Conservation (phyloP, 441 rosid genomes). For the Rhodomyrtus psidioides region DNA sequence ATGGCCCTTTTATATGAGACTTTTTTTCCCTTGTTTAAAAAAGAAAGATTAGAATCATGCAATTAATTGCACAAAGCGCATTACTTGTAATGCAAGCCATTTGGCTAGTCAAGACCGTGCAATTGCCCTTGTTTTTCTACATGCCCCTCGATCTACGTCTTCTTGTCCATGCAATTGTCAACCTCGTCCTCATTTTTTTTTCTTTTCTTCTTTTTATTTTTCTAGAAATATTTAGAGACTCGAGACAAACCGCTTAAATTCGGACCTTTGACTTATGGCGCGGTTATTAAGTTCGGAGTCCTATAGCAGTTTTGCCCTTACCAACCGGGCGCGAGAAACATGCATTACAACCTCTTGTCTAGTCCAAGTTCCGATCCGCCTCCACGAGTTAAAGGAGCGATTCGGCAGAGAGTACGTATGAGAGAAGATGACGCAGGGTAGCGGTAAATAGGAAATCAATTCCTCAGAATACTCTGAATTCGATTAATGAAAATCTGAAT, state of each 20-base stretch:
- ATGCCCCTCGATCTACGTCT: not conserved
- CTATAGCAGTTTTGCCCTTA: not conserved
- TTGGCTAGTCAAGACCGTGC: not conserved
- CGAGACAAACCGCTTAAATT: not conserved
- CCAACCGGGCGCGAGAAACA: not conserved
- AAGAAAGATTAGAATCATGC: not conserved
- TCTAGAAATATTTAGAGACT: not conserved
- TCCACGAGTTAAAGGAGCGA: not conserved
- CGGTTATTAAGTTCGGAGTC: not conserved
- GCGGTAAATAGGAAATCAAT: no score
- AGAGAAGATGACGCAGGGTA: no score
- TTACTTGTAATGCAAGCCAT: not conserved
- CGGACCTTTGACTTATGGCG: not conserved
- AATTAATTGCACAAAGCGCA: not conserved
- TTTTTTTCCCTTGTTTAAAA: not conserved
- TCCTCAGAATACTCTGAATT: no score
- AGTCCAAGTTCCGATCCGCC: not conserved
- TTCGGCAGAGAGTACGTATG: not conserved
- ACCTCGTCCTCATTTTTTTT: not conserved
- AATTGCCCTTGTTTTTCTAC: not conserved
- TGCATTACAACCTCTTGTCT: not conserved
- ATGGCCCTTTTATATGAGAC: not conserved
- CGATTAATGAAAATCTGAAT: no score
- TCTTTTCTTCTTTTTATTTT: accelerated
- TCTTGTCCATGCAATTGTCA: not conserved